Percentiles rank a stretch among this genome's conserved stretches.
Conservation (phyloP, 2,329 filamentous ascomycete genomes). For the Helicocarpus griseus region DNA sequence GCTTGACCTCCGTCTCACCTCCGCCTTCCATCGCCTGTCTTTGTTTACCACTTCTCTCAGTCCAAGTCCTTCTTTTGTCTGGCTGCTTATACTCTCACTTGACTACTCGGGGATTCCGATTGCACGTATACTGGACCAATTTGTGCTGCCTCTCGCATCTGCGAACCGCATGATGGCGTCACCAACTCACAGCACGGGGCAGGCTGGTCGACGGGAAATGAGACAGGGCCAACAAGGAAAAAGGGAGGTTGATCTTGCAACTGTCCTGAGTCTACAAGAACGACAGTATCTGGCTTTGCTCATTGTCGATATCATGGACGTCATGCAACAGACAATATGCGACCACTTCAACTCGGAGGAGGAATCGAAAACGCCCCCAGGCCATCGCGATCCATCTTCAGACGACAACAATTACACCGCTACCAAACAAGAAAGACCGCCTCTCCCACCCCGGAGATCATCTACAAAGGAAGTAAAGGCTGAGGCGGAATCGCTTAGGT, state of each 20-base stretch:
- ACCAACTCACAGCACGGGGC: not conserved
- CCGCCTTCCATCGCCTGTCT: not conserved
- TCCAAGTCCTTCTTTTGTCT: not conserved
- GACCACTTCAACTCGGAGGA: conserved; percentile 27
- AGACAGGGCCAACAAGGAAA: conserved; percentile 1
- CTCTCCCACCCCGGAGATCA: conserved; percentile 9
- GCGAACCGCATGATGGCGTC: not conserved
- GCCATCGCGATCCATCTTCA: not conserved
- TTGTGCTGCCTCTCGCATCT: not conserved
- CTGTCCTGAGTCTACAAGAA: conserved; percentile 32
- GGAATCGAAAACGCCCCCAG: not conserved
- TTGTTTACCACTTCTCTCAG: not conserved
- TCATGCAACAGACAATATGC: conserved; percentile 30
- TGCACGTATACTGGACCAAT: not conserved
- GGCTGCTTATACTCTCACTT: not conserved
- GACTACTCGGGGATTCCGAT: not conserved
- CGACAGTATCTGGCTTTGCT: conserved; percentile 34
- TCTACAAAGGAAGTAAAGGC: conserved; percentile 44
- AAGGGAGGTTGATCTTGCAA: conserved; percentile 28
- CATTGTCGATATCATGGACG: conserved; percentile 29
- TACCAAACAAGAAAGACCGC: not conserved
- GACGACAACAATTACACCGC: no score
- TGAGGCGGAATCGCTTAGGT: conserved; percentile 50
- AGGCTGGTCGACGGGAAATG: not conserved
- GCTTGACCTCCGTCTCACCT: not conserved